Base-by-base conservation (phyloP, 345 rosid genomes). In the Pistacia integerrima region DNA sequence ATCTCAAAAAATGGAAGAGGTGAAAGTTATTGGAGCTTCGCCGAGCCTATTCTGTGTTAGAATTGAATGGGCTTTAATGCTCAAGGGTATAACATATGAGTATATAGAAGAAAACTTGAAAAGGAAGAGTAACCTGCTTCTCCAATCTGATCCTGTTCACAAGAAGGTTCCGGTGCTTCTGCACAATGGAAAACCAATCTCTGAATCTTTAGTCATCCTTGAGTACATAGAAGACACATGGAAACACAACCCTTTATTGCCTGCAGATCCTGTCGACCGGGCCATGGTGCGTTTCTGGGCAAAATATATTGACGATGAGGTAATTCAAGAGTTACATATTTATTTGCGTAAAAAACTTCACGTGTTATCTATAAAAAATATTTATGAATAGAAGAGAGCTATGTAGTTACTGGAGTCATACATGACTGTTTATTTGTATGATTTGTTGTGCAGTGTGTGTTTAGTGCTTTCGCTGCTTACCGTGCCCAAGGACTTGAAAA, bases 401-500 rank as follows among this genome's bases (percentile, higher is more conserved):
- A 20, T 16, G 57, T 17, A 3, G 1, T 54, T 54, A 16, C 1
- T 16, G 6, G 6, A 4, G 5, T 54, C 17, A 13, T 12, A 16
- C 57, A 0, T 14, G 57, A 54, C 57, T 14, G 57, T 13, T 54
- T 54, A 12, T 14, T 54, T 13, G 3, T 54, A 54, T 6, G 16
- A 17, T 54, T 54, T 54, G 18, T 13, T 49, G 18, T 12, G 56
- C 76, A 83, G 83, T 83, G 86, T 46, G 0, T 81, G 59, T 1
- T 41, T 1, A 80, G 74, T 2, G 57, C 78, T 5, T 79, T 49
- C 54, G 65, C 3, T 16, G 85, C 90, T 44, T 78, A 58, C 60
- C 9, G 5, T n/a, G 80, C 76, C 0, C 61, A 73, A 30, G 87
- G 87, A 59, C 82, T 71, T 52, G 86, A 77, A 44, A 80, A 65